These are phyloP conservation scores for Cadophora sp. DNA, from an alignment of 2,329 filamentous ascomycete species.

Conservation along the genomic window DNA sequence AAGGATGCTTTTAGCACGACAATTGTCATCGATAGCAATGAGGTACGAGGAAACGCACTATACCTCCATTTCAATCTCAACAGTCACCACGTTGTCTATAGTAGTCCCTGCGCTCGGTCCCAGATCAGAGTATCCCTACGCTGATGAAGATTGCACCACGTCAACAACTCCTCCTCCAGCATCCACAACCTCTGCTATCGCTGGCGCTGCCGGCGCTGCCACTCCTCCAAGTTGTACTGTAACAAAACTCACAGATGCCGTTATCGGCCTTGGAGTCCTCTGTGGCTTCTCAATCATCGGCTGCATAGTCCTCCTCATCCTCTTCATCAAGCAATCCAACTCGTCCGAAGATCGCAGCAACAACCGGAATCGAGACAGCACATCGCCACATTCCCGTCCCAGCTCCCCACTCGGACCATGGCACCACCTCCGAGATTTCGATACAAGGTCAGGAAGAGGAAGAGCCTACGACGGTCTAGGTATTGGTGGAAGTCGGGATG, in stretches of 20 bases:
- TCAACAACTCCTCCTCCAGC: neutral
- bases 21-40: neutral
- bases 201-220: neutral
- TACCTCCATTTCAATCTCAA: neutral
- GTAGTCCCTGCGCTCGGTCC: neutral
- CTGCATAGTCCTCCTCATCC: neutral
- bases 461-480: neutral
- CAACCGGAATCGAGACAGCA: neutral
- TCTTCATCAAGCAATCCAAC: slow-evolving; percentile 1
- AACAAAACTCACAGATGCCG: neutral
- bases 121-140: neutral
- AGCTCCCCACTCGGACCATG: too few species aligned
- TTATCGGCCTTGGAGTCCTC: neutral
- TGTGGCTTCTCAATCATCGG: neutral
- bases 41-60: neutral
- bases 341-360: neutral
- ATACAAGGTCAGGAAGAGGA: neutral
- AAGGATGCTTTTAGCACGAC: neutral
- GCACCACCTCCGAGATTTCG: neutral
- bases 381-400: neutral
- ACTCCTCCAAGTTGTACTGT: neutral
- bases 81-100: neutral
- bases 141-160: neutral
- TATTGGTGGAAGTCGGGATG: neutral
- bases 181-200: neutral